Evolutionary conservation across 1,139 yeast genomes (phyloP).

Genomic region (Suhomyces wounanorum): DNA sequence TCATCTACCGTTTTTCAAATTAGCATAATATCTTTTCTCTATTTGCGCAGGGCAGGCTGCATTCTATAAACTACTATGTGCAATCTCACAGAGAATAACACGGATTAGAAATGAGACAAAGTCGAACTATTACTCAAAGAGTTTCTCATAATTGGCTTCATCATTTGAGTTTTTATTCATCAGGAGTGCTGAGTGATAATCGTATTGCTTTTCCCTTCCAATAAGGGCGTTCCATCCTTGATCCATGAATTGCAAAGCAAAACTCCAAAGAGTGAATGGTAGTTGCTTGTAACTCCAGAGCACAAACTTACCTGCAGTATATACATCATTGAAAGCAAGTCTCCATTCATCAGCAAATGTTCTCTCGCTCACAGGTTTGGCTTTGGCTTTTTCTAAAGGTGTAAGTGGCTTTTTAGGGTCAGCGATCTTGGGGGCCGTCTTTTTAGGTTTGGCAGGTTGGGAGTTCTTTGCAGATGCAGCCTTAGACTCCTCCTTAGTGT

Average conservation of each 20-base stretch:
- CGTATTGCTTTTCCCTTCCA: constrained; percentile 44
- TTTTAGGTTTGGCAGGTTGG: neutral
- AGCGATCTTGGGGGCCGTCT: constrained; percentile 4
- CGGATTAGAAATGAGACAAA: neutral
- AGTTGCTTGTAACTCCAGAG: constrained; percentile 65
- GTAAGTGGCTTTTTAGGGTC: constrained; percentile 10
- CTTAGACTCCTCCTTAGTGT: neutral
- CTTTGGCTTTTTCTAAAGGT: constrained; percentile 14
- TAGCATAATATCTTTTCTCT: constrained; percentile 1
- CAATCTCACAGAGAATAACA: neutral
- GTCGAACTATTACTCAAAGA: constrained; percentile 2
- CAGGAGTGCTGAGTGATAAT: constrained; percentile 15
- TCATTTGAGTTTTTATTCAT: constrained; percentile 5
- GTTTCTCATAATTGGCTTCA: constrained; percentile 8
- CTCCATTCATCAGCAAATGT: constrained; percentile 47
- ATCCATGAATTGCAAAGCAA: constrained; percentile 50
- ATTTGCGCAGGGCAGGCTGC: constrained; percentile 10
- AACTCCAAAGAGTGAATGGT: constrained; percentile 61
- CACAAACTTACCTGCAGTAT: constrained; percentile 68
- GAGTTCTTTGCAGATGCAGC: neutral
- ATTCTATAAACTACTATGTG: constrained; percentile 1
- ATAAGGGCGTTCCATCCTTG: constrained; percentile 74
- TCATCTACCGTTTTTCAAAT: neutral
- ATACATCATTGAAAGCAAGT: constrained; percentile 57
- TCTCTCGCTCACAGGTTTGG: constrained; percentile 9